Evolutionary conservation across 1,284 basidiomycete species (phyloP).

Genomic region (Ustilago nuda): DNA sequence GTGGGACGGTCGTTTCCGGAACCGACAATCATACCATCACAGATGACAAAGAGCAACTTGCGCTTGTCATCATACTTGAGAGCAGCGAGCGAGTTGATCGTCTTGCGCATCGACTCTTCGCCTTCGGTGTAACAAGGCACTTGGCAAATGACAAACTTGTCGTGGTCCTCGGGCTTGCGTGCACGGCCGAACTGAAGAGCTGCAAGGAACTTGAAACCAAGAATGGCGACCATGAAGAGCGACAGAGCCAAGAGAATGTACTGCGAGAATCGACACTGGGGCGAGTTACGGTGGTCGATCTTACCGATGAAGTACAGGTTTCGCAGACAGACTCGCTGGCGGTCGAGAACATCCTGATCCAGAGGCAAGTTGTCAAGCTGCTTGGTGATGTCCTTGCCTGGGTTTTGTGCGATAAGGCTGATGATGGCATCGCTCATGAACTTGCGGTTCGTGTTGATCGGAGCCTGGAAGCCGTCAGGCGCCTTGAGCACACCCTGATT

Average conservation of each 20-base stretch:
- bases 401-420: slow-evolving; percentile 82
- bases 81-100: slow-evolving; percentile 92
- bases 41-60: slow-evolving; percentile 92
- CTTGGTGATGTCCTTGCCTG: slow-evolving; percentile 88
- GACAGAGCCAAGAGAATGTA: slow-evolving; percentile 92
- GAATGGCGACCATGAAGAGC: slow-evolving; percentile 91
- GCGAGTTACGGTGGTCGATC: slow-evolving; percentile 89
- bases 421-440: slow-evolving; percentile 85
- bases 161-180: slow-evolving; percentile 91
- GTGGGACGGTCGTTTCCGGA: slow-evolving; percentile 79
- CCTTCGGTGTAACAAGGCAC: slow-evolving; percentile 98
- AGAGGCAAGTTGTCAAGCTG: slow-evolving; percentile 78
- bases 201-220: slow-evolving; percentile 97
- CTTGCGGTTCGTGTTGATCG: slow-evolving; percentile 73
- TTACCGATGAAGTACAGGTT: slow-evolving; percentile 93
- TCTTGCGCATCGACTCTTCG: slow-evolving; percentile 84
- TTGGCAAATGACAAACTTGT: slow-evolving; percentile 98
- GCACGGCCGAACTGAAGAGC: slow-evolving; percentile 87
- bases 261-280: slow-evolving; percentile 89
- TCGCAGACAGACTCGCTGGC: slow-evolving; percentile 87
- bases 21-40: slow-evolving; percentile 98
- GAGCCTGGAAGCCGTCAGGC: slow-evolving; percentile 77
- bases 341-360: slow-evolving; percentile 76
- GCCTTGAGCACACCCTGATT: slow-evolving; percentile 71
- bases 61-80: slow-evolving; percentile 99